phyloP scores from a whole-genome alignment of 2,329 filamentous ascomycete genomes.

The Albifimbria verrucaria region DNA sequence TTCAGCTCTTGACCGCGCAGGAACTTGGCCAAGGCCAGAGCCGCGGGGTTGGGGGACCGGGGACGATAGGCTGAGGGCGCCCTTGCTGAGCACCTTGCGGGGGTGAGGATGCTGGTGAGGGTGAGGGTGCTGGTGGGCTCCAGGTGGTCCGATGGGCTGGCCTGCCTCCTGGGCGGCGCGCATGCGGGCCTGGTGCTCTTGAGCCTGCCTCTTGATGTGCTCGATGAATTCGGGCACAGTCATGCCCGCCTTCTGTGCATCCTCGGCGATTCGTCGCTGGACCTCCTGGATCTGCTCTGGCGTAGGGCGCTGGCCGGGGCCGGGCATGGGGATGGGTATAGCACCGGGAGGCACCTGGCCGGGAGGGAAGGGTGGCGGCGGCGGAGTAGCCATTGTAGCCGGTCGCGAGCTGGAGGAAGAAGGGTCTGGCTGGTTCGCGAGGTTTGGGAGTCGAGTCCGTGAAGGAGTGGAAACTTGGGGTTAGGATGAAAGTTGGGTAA shows the following conservation, averaged over 20 bases:
- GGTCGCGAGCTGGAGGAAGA: not conserved
- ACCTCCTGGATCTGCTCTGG: conserved; percentile 84
- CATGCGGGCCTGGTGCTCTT: conserved; percentile 48
- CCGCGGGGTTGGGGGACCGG: conserved; percentile 86
- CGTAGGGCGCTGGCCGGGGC: conserved; percentile 53
- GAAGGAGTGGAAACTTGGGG: not conserved
- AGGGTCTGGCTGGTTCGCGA: not conserved
- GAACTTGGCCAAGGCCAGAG: conserved; percentile 86
- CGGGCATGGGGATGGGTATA: conserved; percentile 28
- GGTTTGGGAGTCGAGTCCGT: conserved; percentile 1
- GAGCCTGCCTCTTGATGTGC: conserved; percentile 57
- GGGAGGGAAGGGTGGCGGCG: conserved; percentile 17
- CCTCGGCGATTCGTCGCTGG: conserved; percentile 76
- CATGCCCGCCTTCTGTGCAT: conserved; percentile 83
- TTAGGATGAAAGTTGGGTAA: not conserved
- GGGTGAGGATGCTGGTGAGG: conserved; percentile 25
- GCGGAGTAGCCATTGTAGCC: conserved; percentile 24
- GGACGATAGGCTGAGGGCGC: conserved; percentile 65
- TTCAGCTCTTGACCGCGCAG: conserved; percentile 82
- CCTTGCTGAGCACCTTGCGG: conserved; percentile 29
- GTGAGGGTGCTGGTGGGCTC: conserved; percentile 27
- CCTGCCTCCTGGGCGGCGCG: conserved; percentile 42
- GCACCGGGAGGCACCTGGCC: conserved; percentile 20
- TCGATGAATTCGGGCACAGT: conserved; percentile 80
- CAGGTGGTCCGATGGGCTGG: conserved; percentile 23